Evolutionary conservation across 2,329 filamentous ascomycete species (phyloP).

Genomic region (Epichloe glyceriae): DNA sequence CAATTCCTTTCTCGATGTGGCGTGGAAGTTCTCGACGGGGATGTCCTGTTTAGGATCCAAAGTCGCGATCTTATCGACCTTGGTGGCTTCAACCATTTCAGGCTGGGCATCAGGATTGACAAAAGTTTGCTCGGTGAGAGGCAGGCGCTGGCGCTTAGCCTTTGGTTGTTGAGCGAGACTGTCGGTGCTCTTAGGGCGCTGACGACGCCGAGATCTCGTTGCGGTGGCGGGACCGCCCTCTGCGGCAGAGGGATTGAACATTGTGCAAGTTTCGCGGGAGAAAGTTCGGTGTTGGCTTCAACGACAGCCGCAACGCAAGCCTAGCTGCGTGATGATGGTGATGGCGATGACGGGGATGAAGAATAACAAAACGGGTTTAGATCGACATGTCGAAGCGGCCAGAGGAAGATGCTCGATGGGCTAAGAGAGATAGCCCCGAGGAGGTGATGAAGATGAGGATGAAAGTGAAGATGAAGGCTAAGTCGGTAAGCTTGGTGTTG

Average conservation of each 20-base stretch:
- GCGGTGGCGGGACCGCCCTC: conserved; percentile 41
- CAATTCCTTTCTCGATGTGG: conserved; percentile 36
- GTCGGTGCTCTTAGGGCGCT: conserved; percentile 45
- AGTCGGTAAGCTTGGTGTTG: not conserved
- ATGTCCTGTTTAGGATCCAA: conserved; percentile 31
- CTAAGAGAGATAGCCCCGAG: not conserved
- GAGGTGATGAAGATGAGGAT: not conserved
- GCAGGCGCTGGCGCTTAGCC: conserved; percentile 48
- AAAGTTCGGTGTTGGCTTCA: not conserved
- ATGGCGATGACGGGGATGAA: not conserved
- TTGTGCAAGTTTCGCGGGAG: conserved; percentile 16
- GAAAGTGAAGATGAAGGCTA: not conserved
- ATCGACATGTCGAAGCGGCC: conserved; percentile 8
- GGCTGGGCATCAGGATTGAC: conserved; percentile 35
- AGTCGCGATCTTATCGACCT: conserved; percentile 34
- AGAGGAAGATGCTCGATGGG: conserved; percentile 1
- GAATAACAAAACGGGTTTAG: conserved; percentile 1
- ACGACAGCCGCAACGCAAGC: conserved; percentile 1
- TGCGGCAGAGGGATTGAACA: conserved; percentile 46
- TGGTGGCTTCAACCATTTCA: conserved; percentile 42
- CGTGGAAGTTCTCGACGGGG: conserved; percentile 27
- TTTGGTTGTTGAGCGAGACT: conserved; percentile 44
- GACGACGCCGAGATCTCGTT: conserved; percentile 48
- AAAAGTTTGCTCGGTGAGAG: conserved; percentile 44
- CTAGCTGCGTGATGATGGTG: not conserved